Percentiles rank a stretch among this genome's conserved stretches.
These are phyloP conservation scores for Phytopythium oedochilum DNA, from an alignment of 352 stramenopile genomes.

Conservation along the genomic window DNA sequence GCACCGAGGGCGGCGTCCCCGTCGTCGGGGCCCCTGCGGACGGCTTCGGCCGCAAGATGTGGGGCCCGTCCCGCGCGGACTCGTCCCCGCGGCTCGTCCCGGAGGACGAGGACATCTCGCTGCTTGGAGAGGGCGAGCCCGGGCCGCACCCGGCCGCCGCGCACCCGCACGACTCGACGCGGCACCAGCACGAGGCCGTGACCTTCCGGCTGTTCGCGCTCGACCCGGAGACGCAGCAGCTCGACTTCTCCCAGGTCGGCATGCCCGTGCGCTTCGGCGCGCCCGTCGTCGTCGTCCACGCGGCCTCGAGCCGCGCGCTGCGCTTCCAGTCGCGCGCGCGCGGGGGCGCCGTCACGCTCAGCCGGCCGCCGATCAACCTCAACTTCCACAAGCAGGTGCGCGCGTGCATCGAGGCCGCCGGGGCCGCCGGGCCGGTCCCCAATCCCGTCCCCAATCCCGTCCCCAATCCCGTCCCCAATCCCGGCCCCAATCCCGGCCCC, in stretches of 20 bases:
- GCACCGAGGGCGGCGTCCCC: constrained; percentile 9
- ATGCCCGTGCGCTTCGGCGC: constrained; percentile 52
- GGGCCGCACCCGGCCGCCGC: too few relatives aligned
- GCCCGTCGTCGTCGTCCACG: constrained; percentile 57
- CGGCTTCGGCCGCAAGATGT: constrained; percentile 5
- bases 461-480: too few relatives aligned
- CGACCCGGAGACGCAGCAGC: constrained; percentile 38
- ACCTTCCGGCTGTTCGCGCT: constrained; percentile 73
- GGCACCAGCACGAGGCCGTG: constrained; percentile 27
- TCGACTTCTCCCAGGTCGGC: constrained; percentile 46
- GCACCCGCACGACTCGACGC: constrained; percentile 8
- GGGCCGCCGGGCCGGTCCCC: not conserved
- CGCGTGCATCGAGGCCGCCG: constrained; percentile 38
- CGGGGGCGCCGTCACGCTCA: constrained; percentile 58
- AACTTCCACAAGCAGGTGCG: constrained; percentile 55
- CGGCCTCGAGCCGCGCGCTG: constrained; percentile 57
- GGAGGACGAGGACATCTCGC: constrained; percentile 1
- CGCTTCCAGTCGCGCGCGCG: constrained; percentile 35
- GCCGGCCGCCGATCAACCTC: constrained; percentile 59
- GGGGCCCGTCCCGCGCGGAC: too few relatives aligned
- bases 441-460: not conserved
- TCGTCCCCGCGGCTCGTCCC: too few relatives aligned
- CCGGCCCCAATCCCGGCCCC: too few relatives aligned
- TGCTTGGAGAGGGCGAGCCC: not conserved
- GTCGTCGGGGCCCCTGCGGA: constrained; percentile 10